These are phyloP conservation scores for Sicyos baderoa DNA, from an alignment of 306 rosid genomes.

Conservation along the genomic window DNA sequence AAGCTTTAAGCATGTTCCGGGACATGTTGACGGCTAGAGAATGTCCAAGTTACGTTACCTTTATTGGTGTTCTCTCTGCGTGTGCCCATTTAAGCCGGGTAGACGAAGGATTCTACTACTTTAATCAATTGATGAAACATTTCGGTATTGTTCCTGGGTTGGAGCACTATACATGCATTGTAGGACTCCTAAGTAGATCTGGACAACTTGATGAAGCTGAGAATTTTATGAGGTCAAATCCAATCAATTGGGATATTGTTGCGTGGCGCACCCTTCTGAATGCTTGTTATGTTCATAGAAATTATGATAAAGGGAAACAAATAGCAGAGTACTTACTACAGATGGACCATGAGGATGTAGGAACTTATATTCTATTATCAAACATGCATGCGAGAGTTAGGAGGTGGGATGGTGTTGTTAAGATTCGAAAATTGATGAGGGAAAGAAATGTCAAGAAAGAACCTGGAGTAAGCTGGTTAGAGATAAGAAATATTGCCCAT, in stretches of 20 bases:
- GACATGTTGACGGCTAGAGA: conserved; percentile 14
- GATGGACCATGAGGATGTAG: conserved; percentile 20
- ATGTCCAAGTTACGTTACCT: conserved; percentile 18
- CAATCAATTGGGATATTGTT: conserved; percentile 20
- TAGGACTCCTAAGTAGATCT: conserved; percentile 18
- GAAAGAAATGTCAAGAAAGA: conserved; percentile 23
- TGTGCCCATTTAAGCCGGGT: conserved; percentile 18
- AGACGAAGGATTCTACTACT: conserved; percentile 22
- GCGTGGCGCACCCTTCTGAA: conserved; percentile 24
- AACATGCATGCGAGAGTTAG: conserved; percentile 22
- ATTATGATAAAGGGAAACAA: conserved; percentile 16
- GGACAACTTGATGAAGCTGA: conserved; percentile 22
- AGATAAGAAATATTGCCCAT: conserved; percentile 19
- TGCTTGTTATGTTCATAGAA: conserved; percentile 22
- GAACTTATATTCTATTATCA: conserved; percentile 19
- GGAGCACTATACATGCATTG: conserved; percentile 23
- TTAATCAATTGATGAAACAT: conserved; percentile 18
- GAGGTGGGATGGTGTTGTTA: conserved; percentile 23
- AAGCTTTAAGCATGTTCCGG: conserved; percentile 16
- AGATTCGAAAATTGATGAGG: conserved; percentile 21
- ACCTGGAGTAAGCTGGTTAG: conserved; percentile 25
- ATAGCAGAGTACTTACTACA: conserved; percentile 17
- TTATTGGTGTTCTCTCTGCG: conserved; percentile 23
- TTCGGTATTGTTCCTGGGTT: conserved; percentile 21
- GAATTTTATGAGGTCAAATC: conserved; percentile 21